phyloP scores from a whole-genome alignment of 106 monocot genomes.

The Gastrodia elata region DNA sequence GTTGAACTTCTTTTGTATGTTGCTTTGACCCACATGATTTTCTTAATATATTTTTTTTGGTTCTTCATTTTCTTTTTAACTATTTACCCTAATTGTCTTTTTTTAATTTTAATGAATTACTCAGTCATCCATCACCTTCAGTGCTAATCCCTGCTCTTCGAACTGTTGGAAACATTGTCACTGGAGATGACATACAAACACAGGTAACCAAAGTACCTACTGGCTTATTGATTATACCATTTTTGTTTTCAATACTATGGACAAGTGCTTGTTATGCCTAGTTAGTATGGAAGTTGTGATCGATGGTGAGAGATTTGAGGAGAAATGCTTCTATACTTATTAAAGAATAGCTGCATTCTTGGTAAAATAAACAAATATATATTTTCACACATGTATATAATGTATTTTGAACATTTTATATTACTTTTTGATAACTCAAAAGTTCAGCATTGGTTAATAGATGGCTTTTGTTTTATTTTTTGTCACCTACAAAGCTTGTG shows the following conservation, averaged over 20 bases:
- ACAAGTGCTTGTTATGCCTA: background rate
- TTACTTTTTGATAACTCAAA: no score
- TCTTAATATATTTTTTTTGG: background rate
- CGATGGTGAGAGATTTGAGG: no score
- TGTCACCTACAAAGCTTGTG: no score
- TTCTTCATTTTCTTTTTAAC: background rate
- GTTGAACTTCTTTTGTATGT: constrained; percentile 41
- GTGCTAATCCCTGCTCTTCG: constrained; percentile 45
- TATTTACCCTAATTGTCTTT: background rate
- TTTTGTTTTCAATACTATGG: background rate
- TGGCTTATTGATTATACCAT: background rate
- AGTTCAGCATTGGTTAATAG: no score
- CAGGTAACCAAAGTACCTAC: constrained; percentile 14
- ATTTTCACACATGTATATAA: no score
- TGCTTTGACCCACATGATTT: background rate
- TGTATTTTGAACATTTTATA: no score
- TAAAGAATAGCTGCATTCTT: no score
- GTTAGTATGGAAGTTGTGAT: no score
- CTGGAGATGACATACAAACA: constrained; percentile 43
- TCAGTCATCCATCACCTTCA: constrained; percentile 39
- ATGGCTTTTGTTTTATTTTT: no score
- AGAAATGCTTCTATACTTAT: no score
- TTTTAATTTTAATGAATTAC: background rate
- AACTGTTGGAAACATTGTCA: constrained; percentile 40
- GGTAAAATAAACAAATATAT: no score